A percentile compares a stretch with the other conserved stretches of the same genome.
Evolutionary conservation across 106 monocot genomes (phyloP).

Genomic region (Dendrobium nobile): DNA sequence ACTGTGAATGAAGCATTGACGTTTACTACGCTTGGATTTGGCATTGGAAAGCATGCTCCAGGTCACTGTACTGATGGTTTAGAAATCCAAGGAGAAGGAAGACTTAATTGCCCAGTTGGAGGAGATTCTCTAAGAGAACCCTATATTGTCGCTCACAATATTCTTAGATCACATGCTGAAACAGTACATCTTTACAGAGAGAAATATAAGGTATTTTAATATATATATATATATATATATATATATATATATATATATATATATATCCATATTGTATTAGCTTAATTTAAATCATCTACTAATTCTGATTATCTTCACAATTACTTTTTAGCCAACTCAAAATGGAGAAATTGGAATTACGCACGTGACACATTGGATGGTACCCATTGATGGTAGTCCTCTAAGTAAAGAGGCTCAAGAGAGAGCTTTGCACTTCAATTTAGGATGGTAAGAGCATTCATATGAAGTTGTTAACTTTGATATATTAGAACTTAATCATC

Average conservation of each 20-base stretch:
- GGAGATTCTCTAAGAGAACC: slow-evolving; percentile 26
- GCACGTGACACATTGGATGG: not conserved
- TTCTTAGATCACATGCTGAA: slow-evolving; percentile 18
- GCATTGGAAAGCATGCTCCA: slow-evolving; percentile 5
- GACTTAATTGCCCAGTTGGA: slow-evolving; percentile 8
- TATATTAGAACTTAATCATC: no score
- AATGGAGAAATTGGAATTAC: slow-evolving; percentile 31
- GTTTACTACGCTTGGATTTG: slow-evolving; percentile 14
- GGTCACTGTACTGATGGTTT: slow-evolving; percentile 17
- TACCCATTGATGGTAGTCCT: slow-evolving; percentile 3
- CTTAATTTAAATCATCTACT: no score
- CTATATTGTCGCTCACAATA: slow-evolving; percentile 17
- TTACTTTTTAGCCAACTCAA: slow-evolving; percentile 16
- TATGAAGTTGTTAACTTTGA: no score
- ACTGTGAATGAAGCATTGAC: slow-evolving; percentile 22
- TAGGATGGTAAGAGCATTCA: slow-evolving; percentile 18
- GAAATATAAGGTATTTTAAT: slow-evolving; percentile 20
- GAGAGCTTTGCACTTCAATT: slow-evolving; percentile 5
- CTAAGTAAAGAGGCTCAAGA: slow-evolving; percentile 5
- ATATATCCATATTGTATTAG: no score
- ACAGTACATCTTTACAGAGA: slow-evolving; percentile 15
- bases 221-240: no score
- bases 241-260: no score
- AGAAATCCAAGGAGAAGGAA: no score
- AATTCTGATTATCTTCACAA: not conserved